Evolutionary conservation across 139 green algal species (phyloP).

Genomic region (Chlamydomonas schloesseri): DNA sequence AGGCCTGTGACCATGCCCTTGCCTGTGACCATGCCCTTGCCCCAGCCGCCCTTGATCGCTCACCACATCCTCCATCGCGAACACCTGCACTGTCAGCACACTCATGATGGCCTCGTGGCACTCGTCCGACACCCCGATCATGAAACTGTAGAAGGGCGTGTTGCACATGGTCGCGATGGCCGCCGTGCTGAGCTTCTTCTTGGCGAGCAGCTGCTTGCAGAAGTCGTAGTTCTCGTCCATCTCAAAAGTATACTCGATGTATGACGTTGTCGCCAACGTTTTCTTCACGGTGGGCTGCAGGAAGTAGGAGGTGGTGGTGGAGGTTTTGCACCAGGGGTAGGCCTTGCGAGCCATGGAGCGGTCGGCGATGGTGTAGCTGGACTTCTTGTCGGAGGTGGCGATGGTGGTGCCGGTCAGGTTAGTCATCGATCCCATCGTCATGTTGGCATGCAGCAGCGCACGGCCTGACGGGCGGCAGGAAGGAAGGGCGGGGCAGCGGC

Average conservation of each 20-base stretch:
- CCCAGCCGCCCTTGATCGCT: no score
- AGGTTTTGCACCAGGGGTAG: neutral
- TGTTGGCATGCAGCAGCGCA: neutral
- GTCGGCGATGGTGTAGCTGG: neutral
- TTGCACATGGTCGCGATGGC: neutral
- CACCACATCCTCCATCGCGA: neutral
- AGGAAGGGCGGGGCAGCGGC: no score
- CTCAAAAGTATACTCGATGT: neutral
- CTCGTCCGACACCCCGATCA: neutral
- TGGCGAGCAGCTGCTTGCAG: neutral
- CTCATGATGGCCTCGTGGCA: constrained; percentile 4
- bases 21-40: no score
- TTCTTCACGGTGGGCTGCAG: neutral
- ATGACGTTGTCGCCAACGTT: neutral
- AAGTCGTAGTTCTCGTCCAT: neutral
- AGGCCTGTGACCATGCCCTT: no score
- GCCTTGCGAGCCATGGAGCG: neutral
- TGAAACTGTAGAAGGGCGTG: neutral
- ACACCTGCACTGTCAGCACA: neutral
- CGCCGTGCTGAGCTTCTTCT: neutral
- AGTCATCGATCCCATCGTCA: neutral
- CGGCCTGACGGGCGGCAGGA: no score
- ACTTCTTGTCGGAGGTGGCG: neutral
- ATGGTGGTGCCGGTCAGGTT: neutral
- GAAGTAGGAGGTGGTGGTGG: neutral